Percentiles rank a stretch among this genome's conserved stretches.
Conservation (phyloP, 2,329 filamentous ascomycete species). For the Botrytis hyacinthi region DNA sequence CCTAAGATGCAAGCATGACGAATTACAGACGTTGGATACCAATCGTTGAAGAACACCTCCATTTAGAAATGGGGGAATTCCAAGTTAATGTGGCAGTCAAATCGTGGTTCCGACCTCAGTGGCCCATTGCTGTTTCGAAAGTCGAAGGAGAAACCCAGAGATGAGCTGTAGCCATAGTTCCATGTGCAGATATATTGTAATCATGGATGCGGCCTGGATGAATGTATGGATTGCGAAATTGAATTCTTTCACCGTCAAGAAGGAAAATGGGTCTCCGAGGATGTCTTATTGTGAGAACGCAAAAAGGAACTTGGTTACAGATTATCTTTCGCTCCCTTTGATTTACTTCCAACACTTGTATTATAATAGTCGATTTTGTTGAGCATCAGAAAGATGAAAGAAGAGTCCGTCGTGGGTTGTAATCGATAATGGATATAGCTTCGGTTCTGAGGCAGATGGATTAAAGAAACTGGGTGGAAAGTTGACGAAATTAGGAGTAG, state of each 20-base stretch:
- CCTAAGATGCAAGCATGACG: background rate
- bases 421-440: background rate
- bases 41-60: accelerated
- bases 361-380: background rate
- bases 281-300: background rate
- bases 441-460: background rate
- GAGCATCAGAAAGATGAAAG: background rate
- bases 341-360: background rate
- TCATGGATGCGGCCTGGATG: background rate
- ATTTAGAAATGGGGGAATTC: background rate
- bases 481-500: background rate
- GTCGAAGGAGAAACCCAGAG: background rate
- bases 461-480: background rate
- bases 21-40: background rate
- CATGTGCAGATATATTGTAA: too few relatives aligned
- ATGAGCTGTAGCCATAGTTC: background rate
- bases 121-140: background rate
- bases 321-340: background rate
- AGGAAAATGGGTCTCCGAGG: background rate
- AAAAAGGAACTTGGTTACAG: background rate
- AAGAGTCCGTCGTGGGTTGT: background rate
- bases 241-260: background rate
- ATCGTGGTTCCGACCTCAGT: background rate
- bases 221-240: background rate
- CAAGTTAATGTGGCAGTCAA: background rate